A percentile compares a stretch with the other conserved stretches of the same genome.
Conservation (phyloP, 352 stramenopile species). For the Phytophthora pisi region DNA sequence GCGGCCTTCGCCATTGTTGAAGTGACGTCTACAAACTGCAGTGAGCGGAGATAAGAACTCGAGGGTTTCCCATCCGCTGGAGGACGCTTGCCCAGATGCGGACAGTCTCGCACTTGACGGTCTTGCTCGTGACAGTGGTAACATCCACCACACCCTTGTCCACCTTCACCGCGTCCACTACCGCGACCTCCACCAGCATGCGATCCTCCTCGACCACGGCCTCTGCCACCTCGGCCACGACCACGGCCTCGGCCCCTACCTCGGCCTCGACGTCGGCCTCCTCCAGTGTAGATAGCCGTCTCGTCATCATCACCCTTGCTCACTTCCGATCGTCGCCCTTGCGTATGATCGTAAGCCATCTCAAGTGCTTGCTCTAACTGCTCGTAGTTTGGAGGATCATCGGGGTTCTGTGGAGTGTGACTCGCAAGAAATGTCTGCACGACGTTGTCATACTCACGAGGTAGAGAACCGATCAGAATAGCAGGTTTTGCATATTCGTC, state of each 20-base stretch:
- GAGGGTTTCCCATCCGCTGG: not conserved
- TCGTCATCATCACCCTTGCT: not conserved
- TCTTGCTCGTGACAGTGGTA: not conserved
- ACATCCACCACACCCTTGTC: not conserved
- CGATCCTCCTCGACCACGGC: not conserved
- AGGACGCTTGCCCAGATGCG: not conserved
- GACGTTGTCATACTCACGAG: not conserved
- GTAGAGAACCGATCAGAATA: not conserved
- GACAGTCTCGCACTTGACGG: not conserved
- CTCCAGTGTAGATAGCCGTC: not conserved
- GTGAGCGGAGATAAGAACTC: no score
- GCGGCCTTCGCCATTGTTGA: no score
- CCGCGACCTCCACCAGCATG: no score
- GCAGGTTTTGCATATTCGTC: constrained; percentile 11
- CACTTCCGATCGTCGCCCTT: not conserved
- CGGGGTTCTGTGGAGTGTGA: not conserved
- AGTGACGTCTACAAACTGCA: no score
- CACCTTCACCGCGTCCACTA: not conserved
- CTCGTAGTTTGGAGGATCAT: not conserved
- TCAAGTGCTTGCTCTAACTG: not conserved
- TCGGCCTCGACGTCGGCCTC: not conserved
- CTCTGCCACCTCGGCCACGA: not conserved
- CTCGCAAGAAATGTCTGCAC: not conserved
- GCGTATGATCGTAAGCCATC: not conserved
- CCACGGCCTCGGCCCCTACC: not conserved